phyloP scores from a whole-genome alignment of 78 protist genomes.

The Capsaspora owczarzaki region DNA sequence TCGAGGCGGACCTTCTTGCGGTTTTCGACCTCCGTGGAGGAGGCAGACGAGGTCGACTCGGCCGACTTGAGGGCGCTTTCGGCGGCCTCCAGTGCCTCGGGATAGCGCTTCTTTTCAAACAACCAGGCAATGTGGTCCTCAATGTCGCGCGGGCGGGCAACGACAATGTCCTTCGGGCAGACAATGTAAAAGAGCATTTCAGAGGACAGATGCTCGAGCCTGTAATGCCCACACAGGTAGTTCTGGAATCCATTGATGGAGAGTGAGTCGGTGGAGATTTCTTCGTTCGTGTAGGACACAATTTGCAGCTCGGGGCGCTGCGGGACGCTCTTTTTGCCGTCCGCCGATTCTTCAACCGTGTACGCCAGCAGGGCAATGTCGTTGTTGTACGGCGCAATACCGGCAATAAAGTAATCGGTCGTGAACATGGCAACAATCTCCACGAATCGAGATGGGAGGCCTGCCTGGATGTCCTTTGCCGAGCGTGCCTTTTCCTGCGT shows the following conservation, averaged over 20 bases:
- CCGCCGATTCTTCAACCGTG: conserved; percentile 18
- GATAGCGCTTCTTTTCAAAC: conserved; percentile 47
- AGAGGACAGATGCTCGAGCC: not conserved
- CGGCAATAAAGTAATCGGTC: conserved; percentile 62
- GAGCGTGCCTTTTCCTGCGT: too few relatives aligned
- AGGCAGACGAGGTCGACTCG: too few relatives aligned
- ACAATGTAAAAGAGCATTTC: conserved; percentile 55
- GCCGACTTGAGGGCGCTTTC: too few relatives aligned
- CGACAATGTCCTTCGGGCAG: conserved; percentile 73
- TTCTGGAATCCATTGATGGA: conserved; percentile 53
- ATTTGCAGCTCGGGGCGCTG: conserved; percentile 49
- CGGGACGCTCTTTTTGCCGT: not conserved
- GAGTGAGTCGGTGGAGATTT: conserved; percentile 57
- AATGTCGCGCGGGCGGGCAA: conserved; percentile 63
- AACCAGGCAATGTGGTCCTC: conserved; percentile 80
- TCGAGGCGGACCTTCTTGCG: conserved; percentile 14
- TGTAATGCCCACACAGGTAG: conserved; percentile 5
- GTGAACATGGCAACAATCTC: conserved; percentile 36
- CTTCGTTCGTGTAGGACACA: conserved; percentile 32
- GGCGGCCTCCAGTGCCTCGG: conserved; percentile 59
- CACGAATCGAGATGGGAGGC: not conserved
- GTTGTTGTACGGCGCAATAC: conserved; percentile 70
- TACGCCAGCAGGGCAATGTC: conserved; percentile 54
- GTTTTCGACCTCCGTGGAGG: not conserved
- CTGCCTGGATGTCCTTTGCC: not conserved